Conservation (phyloP, 768 basidiomycete species). For the Tephrocybe sp. region DNA sequence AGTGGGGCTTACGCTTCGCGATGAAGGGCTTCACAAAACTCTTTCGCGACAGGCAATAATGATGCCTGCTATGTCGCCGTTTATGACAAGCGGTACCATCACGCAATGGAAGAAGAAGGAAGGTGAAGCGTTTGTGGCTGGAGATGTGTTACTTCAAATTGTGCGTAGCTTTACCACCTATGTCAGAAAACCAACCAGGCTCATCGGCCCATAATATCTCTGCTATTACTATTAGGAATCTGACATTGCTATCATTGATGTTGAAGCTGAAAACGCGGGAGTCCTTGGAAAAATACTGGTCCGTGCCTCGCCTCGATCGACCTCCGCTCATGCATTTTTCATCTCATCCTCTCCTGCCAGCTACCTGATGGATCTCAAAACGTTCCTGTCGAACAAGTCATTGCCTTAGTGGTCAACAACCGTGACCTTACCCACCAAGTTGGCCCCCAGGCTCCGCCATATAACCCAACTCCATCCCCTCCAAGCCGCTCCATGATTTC, state of each 20-base stretch:
- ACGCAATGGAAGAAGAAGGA: constrained; percentile 78
- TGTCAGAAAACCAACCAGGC: no score
- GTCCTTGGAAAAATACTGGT: constrained; percentile 85
- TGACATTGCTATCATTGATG: constrained; percentile 81
- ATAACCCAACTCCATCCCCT: constrained; percentile 25
- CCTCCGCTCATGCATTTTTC: no score
- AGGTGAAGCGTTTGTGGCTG: constrained; percentile 68
- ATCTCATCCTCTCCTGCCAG: constrained; percentile 33
- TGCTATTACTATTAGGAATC: constrained; percentile 57
- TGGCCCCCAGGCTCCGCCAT: constrained; percentile 24
- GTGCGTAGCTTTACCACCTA: constrained; percentile 35
- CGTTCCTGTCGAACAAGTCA: constrained; percentile 42
- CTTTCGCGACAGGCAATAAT: constrained; percentile 35
- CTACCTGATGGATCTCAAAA: constrained; percentile 65
- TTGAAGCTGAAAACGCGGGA: constrained; percentile 89
- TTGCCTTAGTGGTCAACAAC: constrained; percentile 71
- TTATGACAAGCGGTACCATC: constrained; percentile 85
- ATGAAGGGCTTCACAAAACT: constrained; percentile 36
- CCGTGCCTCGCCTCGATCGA: constrained; percentile 24
- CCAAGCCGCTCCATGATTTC: constrained; percentile 21
- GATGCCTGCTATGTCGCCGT: constrained; percentile 92
- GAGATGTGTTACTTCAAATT: constrained; percentile 78
- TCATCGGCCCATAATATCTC: no score
- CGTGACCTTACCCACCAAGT: constrained; percentile 25
- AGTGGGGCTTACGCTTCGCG: no score